Percentiles rank a stretch among this genome's conserved stretches.
phyloP scores from a whole-genome alignment of 2,329 filamentous ascomycete species.

The Keithomyces neogunnii region DNA sequence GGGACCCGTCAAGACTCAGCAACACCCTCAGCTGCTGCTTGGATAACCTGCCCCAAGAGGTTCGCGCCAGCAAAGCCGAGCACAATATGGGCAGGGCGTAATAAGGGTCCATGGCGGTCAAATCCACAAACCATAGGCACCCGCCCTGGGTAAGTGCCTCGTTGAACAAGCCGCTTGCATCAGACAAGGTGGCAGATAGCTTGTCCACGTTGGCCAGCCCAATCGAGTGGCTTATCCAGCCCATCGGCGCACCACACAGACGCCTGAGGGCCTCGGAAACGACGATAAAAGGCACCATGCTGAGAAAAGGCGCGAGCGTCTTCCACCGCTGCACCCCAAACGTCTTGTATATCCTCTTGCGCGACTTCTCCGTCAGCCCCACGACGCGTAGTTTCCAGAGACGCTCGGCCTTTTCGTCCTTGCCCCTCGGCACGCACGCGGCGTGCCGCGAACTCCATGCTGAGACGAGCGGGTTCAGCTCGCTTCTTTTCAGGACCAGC shows the following conservation, averaged over 20 bases:
- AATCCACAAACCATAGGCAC: constrained; percentile 46
- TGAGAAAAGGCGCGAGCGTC: constrained; percentile 27
- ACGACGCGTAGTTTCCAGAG: constrained; percentile 15
- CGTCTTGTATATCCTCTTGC: constrained; percentile 24
- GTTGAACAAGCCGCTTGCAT: constrained; percentile 21
- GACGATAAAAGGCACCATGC: constrained; percentile 40
- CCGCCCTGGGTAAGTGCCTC: constrained; percentile 39
- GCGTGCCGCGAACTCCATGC: constrained; percentile 23
- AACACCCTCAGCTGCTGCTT: constrained; percentile 18
- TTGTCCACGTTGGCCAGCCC: constrained; percentile 17
- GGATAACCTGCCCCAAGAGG: constrained; percentile 20
- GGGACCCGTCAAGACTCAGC: constrained; percentile 13
- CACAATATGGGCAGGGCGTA: constrained; percentile 35
- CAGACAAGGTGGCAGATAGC: constrained; percentile 15
- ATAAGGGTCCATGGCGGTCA: constrained; percentile 43
- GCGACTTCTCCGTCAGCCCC: constrained; percentile 19
- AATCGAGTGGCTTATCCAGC: constrained; percentile 22
- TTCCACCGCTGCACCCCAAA: constrained; percentile 41
- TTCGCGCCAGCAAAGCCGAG: constrained; percentile 19
- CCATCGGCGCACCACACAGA: constrained; percentile 27
- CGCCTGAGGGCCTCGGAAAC: constrained; percentile 42
- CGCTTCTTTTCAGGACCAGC: constrained; percentile 20
- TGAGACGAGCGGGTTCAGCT: constrained; percentile 20
- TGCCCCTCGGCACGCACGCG: constrained; percentile 3
- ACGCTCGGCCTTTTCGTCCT: constrained; percentile 9